These are phyloP conservation scores for Termitomyces sp. DNA, from an alignment of 768 basidiomycete genomes.

Conservation along the genomic window DNA sequence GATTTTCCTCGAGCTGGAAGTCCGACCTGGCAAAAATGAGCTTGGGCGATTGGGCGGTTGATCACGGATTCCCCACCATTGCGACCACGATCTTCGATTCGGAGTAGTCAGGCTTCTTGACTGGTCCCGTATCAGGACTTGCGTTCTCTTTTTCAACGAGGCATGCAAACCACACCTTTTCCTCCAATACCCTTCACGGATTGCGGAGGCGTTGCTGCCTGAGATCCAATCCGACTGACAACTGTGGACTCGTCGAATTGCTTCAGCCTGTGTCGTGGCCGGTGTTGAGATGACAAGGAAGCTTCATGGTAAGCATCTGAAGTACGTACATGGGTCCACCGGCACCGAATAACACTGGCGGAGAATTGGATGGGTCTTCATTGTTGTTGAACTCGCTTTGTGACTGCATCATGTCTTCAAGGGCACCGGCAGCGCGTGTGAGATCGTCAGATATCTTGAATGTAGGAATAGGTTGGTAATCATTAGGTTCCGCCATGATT, in stretches of 20 bases:
- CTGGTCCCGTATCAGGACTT: conserved; percentile 32
- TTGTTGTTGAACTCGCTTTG: conserved; percentile 28
- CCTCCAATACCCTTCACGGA: conserved; percentile 88
- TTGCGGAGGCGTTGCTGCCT: conserved; percentile 73
- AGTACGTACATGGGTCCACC: conserved; percentile 66
- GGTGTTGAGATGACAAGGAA: not conserved
- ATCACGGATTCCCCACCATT: conserved; percentile 61
- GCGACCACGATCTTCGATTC: conserved; percentile 98
- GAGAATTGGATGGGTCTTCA: conserved; percentile 36
- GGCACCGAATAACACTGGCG: conserved; percentile 65
- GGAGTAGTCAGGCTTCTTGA: conserved; percentile 96
- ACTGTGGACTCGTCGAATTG: conserved; percentile 74
- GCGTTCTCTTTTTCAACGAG: not conserved
- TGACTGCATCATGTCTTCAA: conserved; percentile 45
- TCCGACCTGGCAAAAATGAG: conserved; percentile 64
- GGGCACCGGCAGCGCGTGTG: conserved; percentile 45
- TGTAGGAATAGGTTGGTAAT: conserved; percentile 24
- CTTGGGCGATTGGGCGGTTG: not conserved
- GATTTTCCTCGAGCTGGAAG: conserved; percentile 98
- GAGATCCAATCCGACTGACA: conserved; percentile 66
- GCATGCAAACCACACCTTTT: conserved; percentile 54
- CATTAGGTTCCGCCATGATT: conserved; percentile 21
- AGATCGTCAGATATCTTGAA: conserved; percentile 41
- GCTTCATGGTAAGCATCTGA: conserved; percentile 4
- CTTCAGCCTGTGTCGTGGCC: conserved; percentile 53